Evolutionary conservation across 257 asterid species (phyloP).

Genomic region (Solanum ossicruentum): DNA sequence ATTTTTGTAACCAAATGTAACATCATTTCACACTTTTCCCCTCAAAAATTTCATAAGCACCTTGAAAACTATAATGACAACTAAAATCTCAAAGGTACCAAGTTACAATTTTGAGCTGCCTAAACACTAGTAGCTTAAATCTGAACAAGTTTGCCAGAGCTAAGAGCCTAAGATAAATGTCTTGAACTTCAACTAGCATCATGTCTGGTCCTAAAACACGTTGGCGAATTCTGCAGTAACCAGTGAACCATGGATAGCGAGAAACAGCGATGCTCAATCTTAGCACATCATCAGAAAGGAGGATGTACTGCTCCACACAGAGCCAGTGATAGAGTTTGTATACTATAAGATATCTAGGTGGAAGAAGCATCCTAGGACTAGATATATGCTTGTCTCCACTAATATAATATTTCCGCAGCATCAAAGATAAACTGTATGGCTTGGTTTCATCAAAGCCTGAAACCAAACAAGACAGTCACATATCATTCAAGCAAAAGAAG

Average conservation of each 20-base stretch:
- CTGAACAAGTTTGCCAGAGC: neutral
- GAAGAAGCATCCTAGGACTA: neutral
- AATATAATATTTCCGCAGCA: neutral
- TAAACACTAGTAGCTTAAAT: neutral
- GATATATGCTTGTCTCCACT: neutral
- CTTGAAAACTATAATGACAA: neutral
- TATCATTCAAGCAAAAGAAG: neutral
- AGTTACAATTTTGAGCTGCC: neutral
- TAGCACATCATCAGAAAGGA: no score
- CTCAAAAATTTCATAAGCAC: neutral
- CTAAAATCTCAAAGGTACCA: neutral
- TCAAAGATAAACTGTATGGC: neutral
- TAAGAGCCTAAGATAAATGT: neutral
- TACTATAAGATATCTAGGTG: neutral
- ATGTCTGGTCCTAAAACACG: neutral
- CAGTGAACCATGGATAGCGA: neutral
- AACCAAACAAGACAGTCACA: neutral
- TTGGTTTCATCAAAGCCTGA: neutral
- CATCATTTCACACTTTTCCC: neutral
- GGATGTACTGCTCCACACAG: no score
- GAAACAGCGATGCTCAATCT: neutral
- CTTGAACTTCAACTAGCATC: neutral
- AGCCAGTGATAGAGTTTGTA: neutral
- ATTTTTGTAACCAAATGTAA: neutral
- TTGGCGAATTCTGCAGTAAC: neutral